Percentiles rank a stretch among this genome's conserved stretches.
These are phyloP conservation scores for Mucor racemosus DNA, from an alignment of 371 early-diverging fungal species.

Conservation along the genomic window DNA sequence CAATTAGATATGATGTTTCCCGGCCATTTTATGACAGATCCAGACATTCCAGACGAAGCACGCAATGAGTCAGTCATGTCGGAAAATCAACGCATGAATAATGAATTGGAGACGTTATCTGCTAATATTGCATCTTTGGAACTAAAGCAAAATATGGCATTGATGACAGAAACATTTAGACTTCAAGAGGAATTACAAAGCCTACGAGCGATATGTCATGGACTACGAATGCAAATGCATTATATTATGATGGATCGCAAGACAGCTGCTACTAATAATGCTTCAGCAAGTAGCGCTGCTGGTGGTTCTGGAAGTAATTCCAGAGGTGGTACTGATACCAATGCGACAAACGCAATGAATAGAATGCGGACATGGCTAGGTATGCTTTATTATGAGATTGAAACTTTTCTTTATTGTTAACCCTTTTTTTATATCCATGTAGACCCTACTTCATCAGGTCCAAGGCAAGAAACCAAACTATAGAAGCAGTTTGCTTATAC, in stretches of 20 bases:
- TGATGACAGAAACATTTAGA: slow-evolving; percentile 71
- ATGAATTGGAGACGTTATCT: slow-evolving; percentile 64
- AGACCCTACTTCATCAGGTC: slow-evolving; percentile 24
- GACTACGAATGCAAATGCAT: slow-evolving; percentile 74
- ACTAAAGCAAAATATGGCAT: slow-evolving; percentile 70
- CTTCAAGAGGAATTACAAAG: slow-evolving; percentile 75
- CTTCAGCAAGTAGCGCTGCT: neutral
- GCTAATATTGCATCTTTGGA: slow-evolving; percentile 65
- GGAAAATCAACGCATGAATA: slow-evolving; percentile 59
- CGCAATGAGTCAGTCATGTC: slow-evolving; percentile 38
- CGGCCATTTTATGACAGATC: slow-evolving; percentile 33
- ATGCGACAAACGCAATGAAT: slow-evolving; percentile 17
- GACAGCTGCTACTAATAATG: slow-evolving; percentile 1
- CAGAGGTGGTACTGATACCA: neutral
- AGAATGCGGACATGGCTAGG: slow-evolving; percentile 41
- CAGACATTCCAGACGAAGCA: slow-evolving; percentile 33
- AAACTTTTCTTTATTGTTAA: neutral
- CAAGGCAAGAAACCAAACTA: slow-evolving; percentile 49
- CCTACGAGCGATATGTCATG: slow-evolving; percentile 66
- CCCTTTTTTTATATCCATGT: neutral
- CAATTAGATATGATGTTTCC: slow-evolving; percentile 49
- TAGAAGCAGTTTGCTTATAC: neutral
- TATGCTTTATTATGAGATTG: slow-evolving; percentile 3
- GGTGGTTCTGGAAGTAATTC: neutral
- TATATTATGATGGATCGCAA: slow-evolving; percentile 63